Evolutionary conservation across 2,329 filamentous ascomycete species (phyloP).

Genomic region (Hymenoscyphus infarciens): DNA sequence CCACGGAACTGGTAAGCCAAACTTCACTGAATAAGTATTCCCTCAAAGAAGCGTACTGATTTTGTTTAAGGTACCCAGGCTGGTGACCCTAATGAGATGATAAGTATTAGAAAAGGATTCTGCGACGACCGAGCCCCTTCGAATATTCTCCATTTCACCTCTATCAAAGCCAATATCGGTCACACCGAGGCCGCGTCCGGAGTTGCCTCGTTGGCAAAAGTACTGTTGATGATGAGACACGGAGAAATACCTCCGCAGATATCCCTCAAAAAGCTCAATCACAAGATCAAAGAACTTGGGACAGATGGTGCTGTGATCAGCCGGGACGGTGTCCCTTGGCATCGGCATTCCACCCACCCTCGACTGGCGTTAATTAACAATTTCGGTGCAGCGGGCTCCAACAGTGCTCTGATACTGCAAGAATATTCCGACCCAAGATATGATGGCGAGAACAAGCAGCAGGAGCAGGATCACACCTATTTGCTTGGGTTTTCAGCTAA

Average conservation of each 20-base stretch:
- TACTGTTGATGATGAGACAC: conserved; percentile 36
- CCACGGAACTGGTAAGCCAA: conserved; percentile 35
- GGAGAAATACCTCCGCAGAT: conserved; percentile 27
- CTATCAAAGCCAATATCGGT: conserved; percentile 41
- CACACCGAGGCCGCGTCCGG: conserved; percentile 45
- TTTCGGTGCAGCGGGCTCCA: conserved; percentile 29
- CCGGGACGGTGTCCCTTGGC: conserved; percentile 14
- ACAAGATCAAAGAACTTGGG: conserved; percentile 17
- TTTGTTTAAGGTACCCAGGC: too few relatives aligned
- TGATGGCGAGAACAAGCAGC: too few relatives aligned
- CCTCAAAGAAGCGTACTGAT: too few relatives aligned
- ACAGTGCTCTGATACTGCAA: conserved; percentile 24
- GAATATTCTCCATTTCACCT: conserved; percentile 11
- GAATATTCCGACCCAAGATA: too few relatives aligned
- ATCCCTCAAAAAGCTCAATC: conserved; percentile 36
- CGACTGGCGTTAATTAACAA: conserved; percentile 25
- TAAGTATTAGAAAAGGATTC: conserved; percentile 15
- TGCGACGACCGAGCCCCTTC: conserved; percentile 32
- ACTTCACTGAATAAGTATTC: too few relatives aligned
- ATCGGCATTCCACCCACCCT: conserved; percentile 3
- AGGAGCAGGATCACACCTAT: too few relatives aligned
- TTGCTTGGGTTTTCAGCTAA: too few relatives aligned
- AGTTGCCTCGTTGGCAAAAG: conserved; percentile 43
- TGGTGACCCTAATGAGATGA: conserved; percentile 27
- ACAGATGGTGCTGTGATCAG: conserved; percentile 14